These are phyloP conservation scores for Aspergillus pseudotamarii DNA, from an alignment of 2,329 filamentous ascomycete genomes.

Conservation along the genomic window DNA sequence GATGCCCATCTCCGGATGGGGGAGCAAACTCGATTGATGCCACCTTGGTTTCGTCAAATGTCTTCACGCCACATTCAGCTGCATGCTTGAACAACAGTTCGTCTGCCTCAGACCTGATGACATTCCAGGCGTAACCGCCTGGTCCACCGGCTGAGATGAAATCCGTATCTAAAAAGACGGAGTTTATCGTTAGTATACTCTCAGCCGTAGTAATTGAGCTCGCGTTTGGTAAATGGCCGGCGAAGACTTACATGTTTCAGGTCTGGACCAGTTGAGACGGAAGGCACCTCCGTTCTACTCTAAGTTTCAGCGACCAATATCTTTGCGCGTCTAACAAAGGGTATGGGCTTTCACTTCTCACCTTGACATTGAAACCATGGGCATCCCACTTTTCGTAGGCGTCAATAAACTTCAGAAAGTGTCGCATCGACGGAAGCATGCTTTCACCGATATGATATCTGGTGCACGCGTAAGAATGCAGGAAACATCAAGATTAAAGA, in stretches of 20 bases:
- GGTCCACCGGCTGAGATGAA: constrained; percentile 26
- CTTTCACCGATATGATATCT: constrained; percentile 41
- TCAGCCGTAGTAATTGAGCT: too few species aligned
- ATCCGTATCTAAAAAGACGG: constrained; percentile 20
- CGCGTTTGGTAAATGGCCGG: too few species aligned
- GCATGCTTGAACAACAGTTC: constrained; percentile 33
- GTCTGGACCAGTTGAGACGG: not conserved
- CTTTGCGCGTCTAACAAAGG: too few species aligned
- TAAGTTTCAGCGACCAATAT: not conserved
- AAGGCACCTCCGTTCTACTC: constrained; percentile 5
- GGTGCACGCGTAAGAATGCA: too few species aligned
- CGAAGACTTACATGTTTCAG: not conserved
- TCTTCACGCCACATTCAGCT: constrained; percentile 25
- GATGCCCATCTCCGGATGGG: not conserved
- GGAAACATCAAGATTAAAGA: too few species aligned
- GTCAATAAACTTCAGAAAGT: constrained; percentile 30
- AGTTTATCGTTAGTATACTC: too few species aligned
- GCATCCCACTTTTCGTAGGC: constrained; percentile 21
- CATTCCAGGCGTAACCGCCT: constrained; percentile 31
- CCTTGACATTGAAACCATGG: constrained; percentile 2
- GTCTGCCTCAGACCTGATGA: constrained; percentile 34
- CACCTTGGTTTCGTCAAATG: constrained; percentile 10
- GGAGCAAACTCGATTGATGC: constrained; percentile 1
- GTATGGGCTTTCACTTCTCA: not conserved
- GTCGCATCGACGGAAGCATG: constrained; percentile 40